Evolutionary conservation across 1,139 yeast species (phyloP), one percentile per base, ranked within the genome.

Genomic region (Nakaseomyces sp.): DNA sequence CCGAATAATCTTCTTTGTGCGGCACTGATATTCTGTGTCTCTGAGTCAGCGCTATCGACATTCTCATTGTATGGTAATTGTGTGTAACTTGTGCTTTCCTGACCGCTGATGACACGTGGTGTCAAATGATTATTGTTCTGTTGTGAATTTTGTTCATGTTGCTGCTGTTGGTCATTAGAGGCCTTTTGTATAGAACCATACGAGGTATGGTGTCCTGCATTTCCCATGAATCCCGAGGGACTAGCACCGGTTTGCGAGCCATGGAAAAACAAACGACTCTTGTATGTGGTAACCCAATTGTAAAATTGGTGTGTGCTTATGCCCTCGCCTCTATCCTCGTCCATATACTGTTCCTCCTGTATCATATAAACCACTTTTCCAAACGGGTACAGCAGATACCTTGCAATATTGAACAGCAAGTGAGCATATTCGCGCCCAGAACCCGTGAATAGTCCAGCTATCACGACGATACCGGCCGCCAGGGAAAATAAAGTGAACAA

Each of bases 301-400:
- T 84, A 82, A 60, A 87, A 91, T 60, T 89, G 97, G 17, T 80
- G 79, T 9, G 88, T 69, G 3, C 93, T 76, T 41, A 93, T 74
- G 9, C 97, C 98, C 55, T 85, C 95, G 50, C 88, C 79, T 42
- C 80, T 84, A 64, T 91, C 98, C 22, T 91, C 98, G 35, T 76
- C 76, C 44, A 86, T 66, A 60, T 91, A 91, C 53, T 83, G 82
- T 50, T 83, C 81, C 55, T 87, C 96, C 49, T 78, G 79, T 48
- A 74, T 76, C 51, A 91, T 71, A 47, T 87, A 76, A 1, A 91
- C 95, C 56, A 86, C 81, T 56, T 83, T 86, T 6, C 97, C 97
- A 68, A 89, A 91, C 2, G 98, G 98, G 63, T 71, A 76, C 32
- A 86, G 64, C 61, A 89, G 70, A 59, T 85, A 91, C 18, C 65